Conservation (phyloP, 2,329 filamentous ascomycete species). For the Macroventuria anomochaeta region DNA sequence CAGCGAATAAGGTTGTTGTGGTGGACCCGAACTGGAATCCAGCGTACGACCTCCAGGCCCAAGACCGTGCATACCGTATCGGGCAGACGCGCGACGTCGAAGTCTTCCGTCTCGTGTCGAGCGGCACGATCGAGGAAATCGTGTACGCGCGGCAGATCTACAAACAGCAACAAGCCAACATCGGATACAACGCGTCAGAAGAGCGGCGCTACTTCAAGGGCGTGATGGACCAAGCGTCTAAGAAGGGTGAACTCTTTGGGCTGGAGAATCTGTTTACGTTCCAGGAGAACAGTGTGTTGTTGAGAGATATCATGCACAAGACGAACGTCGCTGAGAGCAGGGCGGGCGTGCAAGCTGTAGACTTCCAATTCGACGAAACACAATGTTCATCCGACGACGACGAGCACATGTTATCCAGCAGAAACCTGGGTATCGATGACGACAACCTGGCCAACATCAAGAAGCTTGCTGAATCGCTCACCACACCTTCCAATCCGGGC, state of each 20-base stretch:
- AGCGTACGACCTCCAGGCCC: conserved; percentile 90
- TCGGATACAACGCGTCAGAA: conserved; percentile 89
- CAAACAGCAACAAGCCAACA: conserved; percentile 98
- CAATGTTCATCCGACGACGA: conserved; percentile 38
- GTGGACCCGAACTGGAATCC: conserved; percentile 99
- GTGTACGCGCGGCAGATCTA: conserved; percentile 97
- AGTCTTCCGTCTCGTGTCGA: conserved; percentile 88
- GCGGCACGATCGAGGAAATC: conserved; percentile 94
- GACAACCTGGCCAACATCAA: conserved; percentile 65
- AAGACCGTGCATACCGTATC: conserved; percentile 95
- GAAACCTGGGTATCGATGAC: conserved; percentile 37
- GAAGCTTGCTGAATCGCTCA: conserved; percentile 49
- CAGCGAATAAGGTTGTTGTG: conserved; percentile 96
- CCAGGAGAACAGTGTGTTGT: conserved; percentile 76
- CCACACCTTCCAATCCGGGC: background rate
- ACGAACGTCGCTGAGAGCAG: conserved; percentile 95
- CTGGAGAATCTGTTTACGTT: conserved; percentile 86
- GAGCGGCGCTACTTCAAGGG: conserved; percentile 96
- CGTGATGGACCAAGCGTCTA: conserved; percentile 80
- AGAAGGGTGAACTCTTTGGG: conserved; percentile 94
- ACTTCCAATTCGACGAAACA: conserved; percentile 63
- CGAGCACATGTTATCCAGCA: conserved; percentile 36
- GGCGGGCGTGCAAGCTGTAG: conserved; percentile 80
- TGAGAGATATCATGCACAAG: conserved; percentile 97
- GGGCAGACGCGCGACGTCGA: conserved; percentile 93